Conservation (phyloP, 331 rosid genomes). For the Malus hybrid region DNA sequence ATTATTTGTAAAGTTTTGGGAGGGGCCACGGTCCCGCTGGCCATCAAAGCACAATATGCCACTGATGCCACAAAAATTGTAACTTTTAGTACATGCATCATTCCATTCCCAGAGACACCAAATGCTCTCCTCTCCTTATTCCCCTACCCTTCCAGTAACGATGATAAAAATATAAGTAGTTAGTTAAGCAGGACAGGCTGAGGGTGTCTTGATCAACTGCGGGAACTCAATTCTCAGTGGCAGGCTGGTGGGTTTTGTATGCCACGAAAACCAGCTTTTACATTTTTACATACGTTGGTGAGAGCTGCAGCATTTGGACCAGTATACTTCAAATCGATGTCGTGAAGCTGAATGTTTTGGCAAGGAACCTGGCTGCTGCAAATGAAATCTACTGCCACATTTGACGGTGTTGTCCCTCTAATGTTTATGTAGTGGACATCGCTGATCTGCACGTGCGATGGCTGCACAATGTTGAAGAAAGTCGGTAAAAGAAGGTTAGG, state of each 20-base stretch:
- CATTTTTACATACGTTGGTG: slow-evolving; percentile 22
- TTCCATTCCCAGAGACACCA: background rate
- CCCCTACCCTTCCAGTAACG: background rate
- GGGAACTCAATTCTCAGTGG: slow-evolving; percentile 6
- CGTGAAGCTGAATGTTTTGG: slow-evolving; percentile 17
- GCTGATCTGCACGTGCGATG: slow-evolving; percentile 40
- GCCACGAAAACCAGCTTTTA: slow-evolving; percentile 18
- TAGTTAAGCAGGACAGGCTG: background rate
- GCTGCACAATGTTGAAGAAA: background rate
- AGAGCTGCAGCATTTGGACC: background rate
- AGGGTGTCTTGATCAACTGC: background rate
- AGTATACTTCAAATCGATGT: slow-evolving; percentile 21
- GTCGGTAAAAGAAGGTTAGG: background rate
- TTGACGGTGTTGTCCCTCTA: slow-evolving; percentile 29
- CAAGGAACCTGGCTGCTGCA: slow-evolving; percentile 45
- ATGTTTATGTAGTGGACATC: slow-evolving; percentile 35
- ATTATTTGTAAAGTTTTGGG: background rate
- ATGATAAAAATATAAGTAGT: background rate
- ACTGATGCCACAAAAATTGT: background rate
- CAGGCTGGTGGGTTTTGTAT: slow-evolving; percentile 31
- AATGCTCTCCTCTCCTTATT: background rate
- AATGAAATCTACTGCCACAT: slow-evolving; percentile 17
- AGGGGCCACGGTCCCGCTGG: background rate
- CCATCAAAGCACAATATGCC: background rate
- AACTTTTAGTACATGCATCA: background rate